Percentiles rank a stretch among this genome's conserved stretches.
phyloP scores from a whole-genome alignment of 805 yeast species.

The Priceomyces medius region DNA sequence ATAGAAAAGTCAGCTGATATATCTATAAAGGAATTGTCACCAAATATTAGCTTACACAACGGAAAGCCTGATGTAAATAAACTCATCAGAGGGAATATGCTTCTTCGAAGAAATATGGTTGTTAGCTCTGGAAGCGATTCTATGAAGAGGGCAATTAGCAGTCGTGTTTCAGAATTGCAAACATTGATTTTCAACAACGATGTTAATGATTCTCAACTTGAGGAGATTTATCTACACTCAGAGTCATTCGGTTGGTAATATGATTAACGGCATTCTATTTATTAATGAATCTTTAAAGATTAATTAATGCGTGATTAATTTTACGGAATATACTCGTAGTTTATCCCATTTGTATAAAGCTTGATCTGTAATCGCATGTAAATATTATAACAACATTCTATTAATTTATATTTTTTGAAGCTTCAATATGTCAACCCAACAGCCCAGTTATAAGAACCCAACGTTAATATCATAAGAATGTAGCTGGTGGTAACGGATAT shows the following conservation, averaged over 20 bases:
- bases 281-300: too few species aligned
- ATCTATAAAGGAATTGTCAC: neutral
- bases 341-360: too few species aligned
- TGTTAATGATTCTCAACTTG: slow-evolving; percentile 22
- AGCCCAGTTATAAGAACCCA: slow-evolving; percentile 77
- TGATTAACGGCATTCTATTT: too few species aligned
- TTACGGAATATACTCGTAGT: too few species aligned
- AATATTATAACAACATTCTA: too few species aligned
- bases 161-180: slow-evolving; percentile 42
- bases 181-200: slow-evolving; percentile 27
- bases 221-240: slow-evolving; percentile 50
- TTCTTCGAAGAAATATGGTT: slow-evolving; percentile 36
- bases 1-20: slow-evolving; percentile 7
- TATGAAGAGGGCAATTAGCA: slow-evolving; percentile 39
- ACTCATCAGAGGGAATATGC: slow-evolving; percentile 14
- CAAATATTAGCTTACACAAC: slow-evolving; percentile 15
- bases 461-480: slow-evolving; percentile 49
- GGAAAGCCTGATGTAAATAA: slow-evolving; percentile 20
- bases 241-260: slow-evolving; percentile 49
- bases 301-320: too few species aligned
- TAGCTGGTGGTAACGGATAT: slow-evolving; percentile 50
- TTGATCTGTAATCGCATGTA: too few species aligned
- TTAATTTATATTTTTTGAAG: too few species aligned
- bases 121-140: slow-evolving; percentile 48
- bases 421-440: slow-evolving; percentile 34